Evolutionary conservation across 345 rosid species (phyloP).

Genomic region (Aethionema arabicum): DNA sequence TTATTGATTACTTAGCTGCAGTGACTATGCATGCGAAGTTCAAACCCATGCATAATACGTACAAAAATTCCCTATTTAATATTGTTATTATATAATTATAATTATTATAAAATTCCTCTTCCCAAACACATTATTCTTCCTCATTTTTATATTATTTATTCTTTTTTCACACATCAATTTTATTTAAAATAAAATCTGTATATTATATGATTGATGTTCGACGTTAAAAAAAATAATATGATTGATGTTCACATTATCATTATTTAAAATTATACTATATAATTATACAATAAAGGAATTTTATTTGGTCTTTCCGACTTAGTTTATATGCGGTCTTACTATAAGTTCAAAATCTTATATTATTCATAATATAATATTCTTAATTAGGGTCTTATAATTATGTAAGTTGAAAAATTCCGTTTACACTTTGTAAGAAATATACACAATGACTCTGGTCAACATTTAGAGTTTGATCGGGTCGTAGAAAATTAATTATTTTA

Average conservation of each 20-base stretch:
- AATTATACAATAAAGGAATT: conserved; percentile 8
- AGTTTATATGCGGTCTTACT: conserved; percentile 17
- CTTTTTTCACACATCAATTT: conserved; percentile 18
- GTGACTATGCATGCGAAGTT: conserved; percentile 36
- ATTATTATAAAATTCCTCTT: conserved; percentile 28
- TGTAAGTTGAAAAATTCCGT: conserved; percentile 3
- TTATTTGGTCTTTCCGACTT: conserved; percentile 14
- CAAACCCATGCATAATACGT: conserved; percentile 44
- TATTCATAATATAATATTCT: neutral
- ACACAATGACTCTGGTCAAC: conserved; percentile 23
- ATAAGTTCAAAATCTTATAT: conserved; percentile 11
- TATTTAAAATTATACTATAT: neutral
- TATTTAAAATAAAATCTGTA: conserved; percentile 3
- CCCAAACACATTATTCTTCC: conserved; percentile 31
- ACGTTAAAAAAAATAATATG: too few relatives aligned
- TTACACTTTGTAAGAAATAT: conserved; percentile 5
- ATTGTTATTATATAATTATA: too few relatives aligned
- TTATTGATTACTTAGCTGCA: conserved; percentile 34
- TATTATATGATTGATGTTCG: neutral
- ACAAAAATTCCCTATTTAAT: too few relatives aligned
- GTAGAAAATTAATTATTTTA: neutral
- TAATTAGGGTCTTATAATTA: too few relatives aligned
- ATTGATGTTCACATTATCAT: neutral
- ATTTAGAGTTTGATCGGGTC: conserved; percentile 9
- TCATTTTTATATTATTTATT: conserved; percentile 8